Evolutionary conservation across 2,329 filamentous ascomycete species (phyloP).

Genomic region (Alternaria viburni): DNA sequence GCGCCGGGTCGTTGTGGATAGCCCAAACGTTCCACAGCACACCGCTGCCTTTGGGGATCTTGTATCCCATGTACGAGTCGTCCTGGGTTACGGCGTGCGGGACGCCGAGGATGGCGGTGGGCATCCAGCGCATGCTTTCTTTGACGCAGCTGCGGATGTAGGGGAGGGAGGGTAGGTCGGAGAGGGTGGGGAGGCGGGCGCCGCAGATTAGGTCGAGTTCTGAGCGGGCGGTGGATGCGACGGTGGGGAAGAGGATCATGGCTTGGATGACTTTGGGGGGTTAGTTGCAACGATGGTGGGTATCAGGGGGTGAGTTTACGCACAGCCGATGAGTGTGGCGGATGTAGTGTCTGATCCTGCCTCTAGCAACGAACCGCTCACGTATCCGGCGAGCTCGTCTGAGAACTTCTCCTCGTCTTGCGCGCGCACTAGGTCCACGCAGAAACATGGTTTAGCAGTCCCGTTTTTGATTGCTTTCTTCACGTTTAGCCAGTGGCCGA

Average conservation of each 20-base stretch:
- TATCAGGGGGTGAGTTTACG: too few species aligned
- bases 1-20: slow-evolving; percentile 48
- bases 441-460: slow-evolving; percentile 29
- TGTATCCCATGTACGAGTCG: slow-evolving; percentile 42
- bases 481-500: slow-evolving; percentile 28
- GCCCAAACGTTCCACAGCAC: slow-evolving; percentile 46
- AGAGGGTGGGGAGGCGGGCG: slow-evolving; percentile 35
- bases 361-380: slow-evolving; percentile 34
- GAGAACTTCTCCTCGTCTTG: slow-evolving; percentile 29
- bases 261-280: slow-evolving; percentile 29
- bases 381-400: slow-evolving; percentile 30
- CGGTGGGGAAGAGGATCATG: slow-evolving; percentile 32
- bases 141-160: slow-evolving; percentile 39
- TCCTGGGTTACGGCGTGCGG: slow-evolving; percentile 35
- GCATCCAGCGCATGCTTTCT: slow-evolving; percentile 42
- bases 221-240: slow-evolving; percentile 26
- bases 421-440: slow-evolving; percentile 25
- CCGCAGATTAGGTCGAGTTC: slow-evolving; percentile 41
- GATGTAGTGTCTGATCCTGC: slow-evolving; percentile 41
- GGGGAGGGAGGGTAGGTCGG: slow-evolving; percentile 31
- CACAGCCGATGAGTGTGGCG: slow-evolving; percentile 28
- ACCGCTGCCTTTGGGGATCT: slow-evolving; percentile 47
- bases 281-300: too few species aligned
- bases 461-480: slow-evolving; percentile 25
- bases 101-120: slow-evolving; percentile 28